Base-by-base conservation (phyloP, 805 yeast species). In the Komagataella pseudopastoris region DNA sequence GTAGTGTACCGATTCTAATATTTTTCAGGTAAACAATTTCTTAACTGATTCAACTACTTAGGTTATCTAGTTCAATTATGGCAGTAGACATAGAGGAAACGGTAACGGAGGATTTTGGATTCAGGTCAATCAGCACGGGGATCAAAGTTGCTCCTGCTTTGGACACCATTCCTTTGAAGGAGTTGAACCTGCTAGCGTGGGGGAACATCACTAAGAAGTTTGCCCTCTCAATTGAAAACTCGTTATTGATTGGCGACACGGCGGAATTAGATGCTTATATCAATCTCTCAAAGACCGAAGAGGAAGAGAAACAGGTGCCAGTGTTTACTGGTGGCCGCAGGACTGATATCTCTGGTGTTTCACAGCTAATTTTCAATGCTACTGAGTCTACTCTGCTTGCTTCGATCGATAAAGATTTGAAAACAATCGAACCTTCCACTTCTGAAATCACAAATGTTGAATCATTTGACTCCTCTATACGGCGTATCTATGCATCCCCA, bases 81-180 rank as follows among this genome's bases (percentile, higher is more conserved):
- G 10, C 18, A 12, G 46, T 17, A 10, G 46, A 44, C 14, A 44
- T 47, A 17, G 43, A 47, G 43, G 49, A 47, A 43, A 14, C 36
- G 3, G 44, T 24, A 6, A 47, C 74, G 4, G 74, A 71, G 53
- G 74, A 71, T 55, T 65, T 71, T 53, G 78, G 78, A 5, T 75
- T 74, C 63, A 72, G 66, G 54, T 58, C 64, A 39, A 45, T 70
- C 7, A 72, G 71, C 14, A 53, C 58, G 10, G 56, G 62, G 17
- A 56, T 56, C 10, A 60, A 69, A 39, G 56, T 74, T 17, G 71
- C 70, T n/a, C 53, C 65, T 4, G 59, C 54, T 10, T 68, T 63
- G 14, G 77, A 74, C 55, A 55, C 52, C 17, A 51, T 61, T 50
- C 74, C 68, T 16, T 72, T 54, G 62, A 66, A 62, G 50, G 62